Base-by-base conservation (phyloP, 2,329 filamentous ascomycete genomes). In the Fusarium marasasianum region DNA sequence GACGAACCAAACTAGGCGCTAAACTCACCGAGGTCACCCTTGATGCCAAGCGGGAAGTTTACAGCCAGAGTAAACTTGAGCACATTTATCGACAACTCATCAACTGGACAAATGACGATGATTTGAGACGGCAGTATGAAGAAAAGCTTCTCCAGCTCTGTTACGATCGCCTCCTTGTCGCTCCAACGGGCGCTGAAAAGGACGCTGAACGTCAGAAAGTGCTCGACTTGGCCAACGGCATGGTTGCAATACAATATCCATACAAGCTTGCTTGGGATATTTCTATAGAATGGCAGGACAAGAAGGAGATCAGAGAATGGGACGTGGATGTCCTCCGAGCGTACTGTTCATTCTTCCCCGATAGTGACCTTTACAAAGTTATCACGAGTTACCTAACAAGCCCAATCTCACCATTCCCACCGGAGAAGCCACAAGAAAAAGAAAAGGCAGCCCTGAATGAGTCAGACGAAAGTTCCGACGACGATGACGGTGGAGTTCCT, bases 221-320 rank as follows among this genome's bases (percentile, higher is more conserved):
- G 1, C 83, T 93, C 77, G 92, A 93, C 68, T 85, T 96, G 59
- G 95, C 96, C 2, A 91, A 92, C 72, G 96, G 96, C 70, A 98
- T 99, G 93, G 96, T 99, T 69, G 93, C 98, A 68, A 96, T 99
- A 80, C 95, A 96, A 77, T 95, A 98, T 77, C 94, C 94, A 0
- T 98, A 92, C 83, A 90, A 92, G 72, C 87, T 97, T 22, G 96
- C 96, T 1, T 99, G 97, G 97, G 92, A 94, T 77, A 92, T 98
- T 69, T 89, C 93, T 37, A 87, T 99, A 66, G 94, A 98, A 79
- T 98, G 96, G 93, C 90, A 93, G 75, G 95, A 98, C 81, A 85
- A 91, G 47, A 91, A 93, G 76, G 89, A 90, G 53, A 88, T 96
- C 54, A 85, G 88, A n/a, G 90, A 94, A 33, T 93, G 94, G 86